Evolutionary conservation across 23 red algal species (phyloP).

Genomic region (Gracilaria vermiculophylla): DNA sequence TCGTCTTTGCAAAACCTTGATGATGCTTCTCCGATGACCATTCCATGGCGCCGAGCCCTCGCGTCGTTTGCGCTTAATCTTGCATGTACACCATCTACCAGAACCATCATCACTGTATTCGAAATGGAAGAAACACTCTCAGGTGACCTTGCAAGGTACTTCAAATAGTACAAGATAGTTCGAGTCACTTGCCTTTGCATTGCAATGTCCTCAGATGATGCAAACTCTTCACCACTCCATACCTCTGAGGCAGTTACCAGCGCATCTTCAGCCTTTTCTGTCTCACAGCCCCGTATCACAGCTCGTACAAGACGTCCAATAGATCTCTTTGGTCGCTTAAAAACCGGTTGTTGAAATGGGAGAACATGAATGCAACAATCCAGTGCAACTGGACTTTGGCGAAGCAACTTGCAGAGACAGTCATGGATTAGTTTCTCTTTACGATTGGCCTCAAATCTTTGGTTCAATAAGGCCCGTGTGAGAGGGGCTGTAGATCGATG

Average conservation of each 20-base stretch:
- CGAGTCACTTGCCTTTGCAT: conserved; percentile 52
- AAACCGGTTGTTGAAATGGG: conserved; percentile 51
- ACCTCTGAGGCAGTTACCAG: conserved; percentile 26
- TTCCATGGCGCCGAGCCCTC: conserved; percentile 49
- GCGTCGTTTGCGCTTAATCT: conserved; percentile 47
- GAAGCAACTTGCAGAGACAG: not conserved
- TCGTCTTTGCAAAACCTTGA: conserved; percentile 48
- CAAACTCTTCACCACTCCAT: conserved; percentile 56
- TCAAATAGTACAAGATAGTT: conserved; percentile 43
- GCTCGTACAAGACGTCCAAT: conserved; percentile 8
- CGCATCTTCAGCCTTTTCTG: not conserved
- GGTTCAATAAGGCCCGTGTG: conserved; percentile 9
- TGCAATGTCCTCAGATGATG: conserved; percentile 21
- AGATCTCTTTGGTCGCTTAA: conserved; percentile 18
- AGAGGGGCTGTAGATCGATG: not conserved
- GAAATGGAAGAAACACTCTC: not conserved
- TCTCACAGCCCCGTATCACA: not conserved
- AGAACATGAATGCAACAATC: conserved; percentile 32
- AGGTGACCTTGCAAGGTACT: not conserved
- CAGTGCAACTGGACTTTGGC: not conserved
- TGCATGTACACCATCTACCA: conserved; percentile 49
- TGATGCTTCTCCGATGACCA: conserved; percentile 61
- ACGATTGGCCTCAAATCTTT: not conserved
- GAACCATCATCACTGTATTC: conserved; percentile 46
- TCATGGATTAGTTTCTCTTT: conserved; percentile 1